Evolutionary conservation across 768 basidiomycete species (phyloP), one percentile per base, ranked within the genome.

Genomic region (Gautieria morchelliformis): DNA sequence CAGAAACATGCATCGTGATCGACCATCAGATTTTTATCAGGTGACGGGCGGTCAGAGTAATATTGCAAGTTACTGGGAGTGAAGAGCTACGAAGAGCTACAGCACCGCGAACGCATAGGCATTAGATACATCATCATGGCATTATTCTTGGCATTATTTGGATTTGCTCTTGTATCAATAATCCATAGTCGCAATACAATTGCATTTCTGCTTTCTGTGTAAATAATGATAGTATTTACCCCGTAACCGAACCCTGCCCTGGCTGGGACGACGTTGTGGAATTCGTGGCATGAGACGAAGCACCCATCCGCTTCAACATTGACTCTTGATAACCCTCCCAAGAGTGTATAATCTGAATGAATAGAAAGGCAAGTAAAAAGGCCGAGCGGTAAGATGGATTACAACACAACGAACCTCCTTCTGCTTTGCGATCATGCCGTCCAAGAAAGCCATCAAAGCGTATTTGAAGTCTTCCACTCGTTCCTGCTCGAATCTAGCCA

Each of bases 391-490:
- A 46, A 46, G 9, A 60, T 42, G 10, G 32, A 39, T 22, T 3
- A 17, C 35, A 37, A 22, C 59, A 17, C 10, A 11, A 14, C 22
- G 32, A n/a, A 4, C 85, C 76, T 87, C 82, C 68, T 86, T 90
- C 72, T 99, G 94, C 53, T 84, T 76, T 4, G 76, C 69, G 50
- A 94, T 86, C 87, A 95, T 89, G 5, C 87, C 89, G 44, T 93
- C 87, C 54, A 97, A 72, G 69, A 92, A 93, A 4, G 78, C 77
- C 68, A 91, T 87, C 62, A 99, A 68, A 3, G 86, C 78, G 45
- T 79, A 75, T 70, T 93, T 94, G 70, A 98, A 96, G 67, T 98
- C 95, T 49, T 91, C 88, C 24, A 98, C 79, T 44, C 94, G 81
- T 70, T 96, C 95, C 66, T 84, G 81, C 71, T 99, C 95, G 66